A percentile compares a stretch with the other conserved stretches of the same genome.
These are phyloP conservation scores for Chrysochromulina tobinii DNA, from an alignment of 78 protist genomes.

Conservation along the genomic window DNA sequence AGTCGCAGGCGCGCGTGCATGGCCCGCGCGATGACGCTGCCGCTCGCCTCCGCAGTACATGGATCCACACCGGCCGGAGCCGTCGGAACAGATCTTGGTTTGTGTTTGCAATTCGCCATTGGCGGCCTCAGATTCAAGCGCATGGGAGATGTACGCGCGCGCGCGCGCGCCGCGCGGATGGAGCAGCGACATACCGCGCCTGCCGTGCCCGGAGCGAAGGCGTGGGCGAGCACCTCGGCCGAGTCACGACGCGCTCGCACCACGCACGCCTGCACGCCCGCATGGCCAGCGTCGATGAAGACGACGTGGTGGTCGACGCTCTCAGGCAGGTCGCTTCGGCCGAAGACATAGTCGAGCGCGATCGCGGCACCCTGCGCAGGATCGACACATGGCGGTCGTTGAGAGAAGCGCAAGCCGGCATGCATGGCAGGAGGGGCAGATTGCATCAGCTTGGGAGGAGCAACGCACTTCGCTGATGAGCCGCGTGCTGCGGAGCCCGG, in stretches of 20 bases:
- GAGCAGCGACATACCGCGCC: background rate
- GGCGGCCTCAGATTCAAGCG: background rate
- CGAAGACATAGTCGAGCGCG: slow-evolving; percentile 86
- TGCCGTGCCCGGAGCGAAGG: slow-evolving; percentile 68
- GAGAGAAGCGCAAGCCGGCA: no score
- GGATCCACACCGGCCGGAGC: background rate
- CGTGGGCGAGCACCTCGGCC: slow-evolving; percentile 66
- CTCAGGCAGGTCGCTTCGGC: slow-evolving; percentile 61
- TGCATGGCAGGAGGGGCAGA: no score
- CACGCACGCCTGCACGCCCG: background rate
- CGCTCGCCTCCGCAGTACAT: background rate
- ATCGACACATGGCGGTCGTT: no score
- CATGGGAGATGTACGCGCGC: background rate
- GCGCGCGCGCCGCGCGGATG: background rate
- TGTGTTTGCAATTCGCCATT: background rate
- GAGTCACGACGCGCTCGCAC: slow-evolving; percentile 56
- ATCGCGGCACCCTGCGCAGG: slow-evolving; percentile 79
- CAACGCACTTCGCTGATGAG: slow-evolving; percentile 46
- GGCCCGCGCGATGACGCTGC: background rate
- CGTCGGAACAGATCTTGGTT: background rate
- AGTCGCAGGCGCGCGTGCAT: background rate
- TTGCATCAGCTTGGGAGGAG: no score
- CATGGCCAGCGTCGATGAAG: background rate
- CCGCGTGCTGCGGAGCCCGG: slow-evolving; percentile 79
- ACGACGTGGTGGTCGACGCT: slow-evolving; percentile 45